Evolutionary conservation across 2,329 filamentous ascomycete genomes (phyloP).

Genomic region (Botryotinia globosa): DNA sequence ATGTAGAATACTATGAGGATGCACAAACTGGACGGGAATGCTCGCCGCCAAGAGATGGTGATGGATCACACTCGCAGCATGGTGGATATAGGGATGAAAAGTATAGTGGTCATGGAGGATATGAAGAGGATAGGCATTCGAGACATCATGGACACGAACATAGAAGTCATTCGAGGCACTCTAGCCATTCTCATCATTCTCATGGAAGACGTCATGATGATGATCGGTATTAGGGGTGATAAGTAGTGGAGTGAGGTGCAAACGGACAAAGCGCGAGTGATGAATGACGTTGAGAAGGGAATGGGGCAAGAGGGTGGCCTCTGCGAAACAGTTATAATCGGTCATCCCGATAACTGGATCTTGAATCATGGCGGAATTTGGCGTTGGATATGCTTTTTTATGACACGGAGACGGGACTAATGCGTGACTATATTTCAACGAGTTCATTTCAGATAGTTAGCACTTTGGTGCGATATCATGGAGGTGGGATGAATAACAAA

Average conservation of each 20-base stretch:
- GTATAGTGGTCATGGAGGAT: slow-evolving; percentile 4
- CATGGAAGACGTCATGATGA: slow-evolving; percentile 5
- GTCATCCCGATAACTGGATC: too few species aligned
- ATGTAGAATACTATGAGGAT: slow-evolving; percentile 16
- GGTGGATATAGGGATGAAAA: slow-evolving; percentile 4
- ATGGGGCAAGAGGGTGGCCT: not conserved
- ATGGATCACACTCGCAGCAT: not conserved
- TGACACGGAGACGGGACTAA: not conserved
- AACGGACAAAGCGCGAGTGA: not conserved
- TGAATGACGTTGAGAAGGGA: not conserved
- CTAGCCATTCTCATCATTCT: slow-evolving; percentile 6
- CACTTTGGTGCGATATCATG: not conserved
- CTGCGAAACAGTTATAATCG: not conserved
- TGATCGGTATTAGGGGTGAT: slow-evolving; percentile 1
- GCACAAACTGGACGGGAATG: slow-evolving; percentile 5
- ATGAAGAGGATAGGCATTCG: slow-evolving; percentile 13
- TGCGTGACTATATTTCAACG: not conserved
- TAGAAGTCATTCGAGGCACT: slow-evolving; percentile 9
- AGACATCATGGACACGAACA: slow-evolving; percentile 1
- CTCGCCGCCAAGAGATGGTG: slow-evolving; percentile 4
- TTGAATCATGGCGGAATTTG: not conserved
- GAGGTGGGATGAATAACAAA: not conserved
- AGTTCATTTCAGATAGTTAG: not conserved
- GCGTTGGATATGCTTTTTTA: not conserved
- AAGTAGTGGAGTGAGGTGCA: not conserved